These are phyloP conservation scores for Colletotrichum lindemuthianum DNA, from an alignment of 2,329 filamentous ascomycete species.

Conservation along the genomic window DNA sequence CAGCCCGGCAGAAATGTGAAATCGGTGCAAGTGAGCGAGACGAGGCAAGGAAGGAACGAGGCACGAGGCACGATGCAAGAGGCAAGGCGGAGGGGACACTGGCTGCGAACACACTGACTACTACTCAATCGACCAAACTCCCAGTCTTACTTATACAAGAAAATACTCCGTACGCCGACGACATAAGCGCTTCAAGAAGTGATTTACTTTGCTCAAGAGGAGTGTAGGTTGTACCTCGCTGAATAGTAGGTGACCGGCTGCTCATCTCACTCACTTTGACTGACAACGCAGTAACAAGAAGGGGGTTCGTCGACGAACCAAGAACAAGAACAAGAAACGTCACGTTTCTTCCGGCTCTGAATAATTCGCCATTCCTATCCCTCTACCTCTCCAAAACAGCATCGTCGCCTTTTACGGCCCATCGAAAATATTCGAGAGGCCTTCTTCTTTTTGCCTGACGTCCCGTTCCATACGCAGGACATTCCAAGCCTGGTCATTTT, in stretches of 20 bases:
- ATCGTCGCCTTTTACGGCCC: slow-evolving; percentile 12
- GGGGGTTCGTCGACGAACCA: neutral
- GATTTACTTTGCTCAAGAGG: neutral
- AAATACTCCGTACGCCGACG: no score
- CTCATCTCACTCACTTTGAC: slow-evolving; percentile 1
- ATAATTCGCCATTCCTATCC: slow-evolving; percentile 10
- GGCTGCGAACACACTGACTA: no score
- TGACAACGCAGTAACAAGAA: slow-evolving; percentile 30
- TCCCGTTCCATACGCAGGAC: neutral
- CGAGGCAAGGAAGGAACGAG: no score
- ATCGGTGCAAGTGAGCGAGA: no score
- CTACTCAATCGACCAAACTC: no score
- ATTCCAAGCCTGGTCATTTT: neutral
- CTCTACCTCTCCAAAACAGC: slow-evolving; percentile 19
- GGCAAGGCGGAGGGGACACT: no score
- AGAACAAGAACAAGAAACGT: slow-evolving; percentile 6
- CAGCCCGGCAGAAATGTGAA: no score
- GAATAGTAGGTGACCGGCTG: neutral
- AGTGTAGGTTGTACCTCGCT: neutral
- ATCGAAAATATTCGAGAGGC: slow-evolving; percentile 1
- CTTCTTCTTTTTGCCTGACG: slow-evolving; percentile 3
- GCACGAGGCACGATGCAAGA: no score
- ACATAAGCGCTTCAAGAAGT: no score
- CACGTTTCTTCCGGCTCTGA: slow-evolving; percentile 13
- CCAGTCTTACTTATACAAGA: no score